Percentiles rank a stretch among this genome's conserved stretches.
phyloP scores from a whole-genome alignment of 1,284 basidiomycete species.

The Wallemia hederae region DNA sequence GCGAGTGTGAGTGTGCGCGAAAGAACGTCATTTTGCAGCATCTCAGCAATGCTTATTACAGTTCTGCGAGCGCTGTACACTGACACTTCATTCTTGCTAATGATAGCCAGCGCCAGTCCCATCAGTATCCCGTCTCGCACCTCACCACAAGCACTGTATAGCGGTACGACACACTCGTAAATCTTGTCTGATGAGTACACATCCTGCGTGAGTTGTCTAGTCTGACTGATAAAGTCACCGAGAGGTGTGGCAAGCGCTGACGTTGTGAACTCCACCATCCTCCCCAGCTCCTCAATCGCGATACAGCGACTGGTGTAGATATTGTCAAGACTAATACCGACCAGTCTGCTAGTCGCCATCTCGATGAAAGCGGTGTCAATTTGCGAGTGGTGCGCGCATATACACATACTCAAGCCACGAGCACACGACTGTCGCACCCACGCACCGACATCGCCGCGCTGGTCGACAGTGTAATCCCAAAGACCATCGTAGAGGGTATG shows the following conservation, averaged over 20 bases:
- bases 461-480: constrained; percentile 69
- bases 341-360: neutral
- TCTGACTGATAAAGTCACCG: neutral
- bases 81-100: neutral
- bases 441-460: constrained; percentile 87
- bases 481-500: constrained; percentile 28
- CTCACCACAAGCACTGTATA: neutral
- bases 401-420: constrained; percentile 22
- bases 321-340: neutral
- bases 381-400: neutral
- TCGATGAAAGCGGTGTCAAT: neutral
- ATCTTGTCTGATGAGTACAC: neutral
- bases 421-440: constrained; percentile 66
- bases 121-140: neutral
- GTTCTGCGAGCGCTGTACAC: neutral
- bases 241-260: too few species aligned
- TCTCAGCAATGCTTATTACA: neutral
- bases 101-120: neutral
- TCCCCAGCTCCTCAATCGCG: neutral
- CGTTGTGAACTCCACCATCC: too few species aligned
- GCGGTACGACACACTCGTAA: neutral
- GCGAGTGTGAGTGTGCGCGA: neutral
- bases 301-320: neutral
- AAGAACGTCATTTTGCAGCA: neutral
- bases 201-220: neutral